phyloP scores from a whole-genome alignment of 2,329 filamentous ascomycete genomes.

The Arthrobotrys conoides region DNA sequence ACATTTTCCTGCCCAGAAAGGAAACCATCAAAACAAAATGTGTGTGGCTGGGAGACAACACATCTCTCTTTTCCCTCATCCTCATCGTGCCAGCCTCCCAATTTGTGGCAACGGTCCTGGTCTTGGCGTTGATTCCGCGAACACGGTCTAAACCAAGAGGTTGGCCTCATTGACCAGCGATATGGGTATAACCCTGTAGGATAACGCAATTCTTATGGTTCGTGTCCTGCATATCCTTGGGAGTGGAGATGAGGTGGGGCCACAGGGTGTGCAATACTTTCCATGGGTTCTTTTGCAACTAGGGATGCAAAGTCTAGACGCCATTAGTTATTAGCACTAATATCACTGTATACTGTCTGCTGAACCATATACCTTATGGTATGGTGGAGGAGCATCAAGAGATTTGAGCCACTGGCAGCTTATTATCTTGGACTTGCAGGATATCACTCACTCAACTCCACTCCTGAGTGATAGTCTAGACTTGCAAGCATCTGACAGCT shows the following conservation, averaged over 20 bases:
- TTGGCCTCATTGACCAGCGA: neutral
- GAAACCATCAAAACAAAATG: constrained; percentile 57
- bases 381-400: too few species aligned
- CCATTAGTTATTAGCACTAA: too few species aligned
- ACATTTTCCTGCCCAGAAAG: constrained; percentile 50
- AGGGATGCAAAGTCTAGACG: neutral
- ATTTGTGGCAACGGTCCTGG: constrained; percentile 1
- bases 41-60: constrained; percentile 59
- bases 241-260: neutral
- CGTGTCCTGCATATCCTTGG: neutral
- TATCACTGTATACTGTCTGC: too few species aligned
- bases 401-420: neutral
- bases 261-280: neutral
- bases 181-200: too few species aligned
- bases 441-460: neutral
- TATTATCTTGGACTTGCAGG: neutral
- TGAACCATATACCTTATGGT: too few species aligned
- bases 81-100: constrained; percentile 2
- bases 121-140: constrained; percentile 6
- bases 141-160: neutral
- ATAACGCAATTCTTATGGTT: neutral
- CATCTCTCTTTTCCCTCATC: constrained; percentile 9
- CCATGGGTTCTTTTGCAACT: neutral
- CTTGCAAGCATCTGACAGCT: neutral
- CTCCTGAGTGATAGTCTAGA: neutral